Evolutionary conservation across 805 yeast genomes (phyloP), one percentile per base, ranked within the genome.

Genomic region (Saturnispora dispora): DNA sequence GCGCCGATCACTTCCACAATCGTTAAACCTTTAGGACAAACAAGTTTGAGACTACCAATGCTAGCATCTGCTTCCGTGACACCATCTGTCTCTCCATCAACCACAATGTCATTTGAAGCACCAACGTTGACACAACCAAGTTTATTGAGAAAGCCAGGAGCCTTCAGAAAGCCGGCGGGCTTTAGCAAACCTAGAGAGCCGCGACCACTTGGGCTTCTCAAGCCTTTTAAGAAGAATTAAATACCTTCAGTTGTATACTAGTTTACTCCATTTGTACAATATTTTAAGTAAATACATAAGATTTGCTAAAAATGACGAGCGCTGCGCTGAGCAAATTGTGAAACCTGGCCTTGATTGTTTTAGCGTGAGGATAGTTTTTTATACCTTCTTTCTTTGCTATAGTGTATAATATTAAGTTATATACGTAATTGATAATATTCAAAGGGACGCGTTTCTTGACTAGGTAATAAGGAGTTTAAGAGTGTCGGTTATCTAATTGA

Each of bases 141-240:
- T 15, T 48, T 47, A 10, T 57, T 65, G 22, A 51, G 67, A 33
- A 65, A 60, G 46, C 71, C 71, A 0, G 64, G 67, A 2, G 69
- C 71, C 0, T 67, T 66, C 47, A 55, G 63, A 42, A 66, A 59
- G 41, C 69, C 69, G 10, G 55, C 60, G 2, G 37, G 45, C n/a
- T 47, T 47, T 20, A 32, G 30, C 18, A 47, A 32, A 22, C n/a
- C 45, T 36, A 20, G 18, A 8, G 47, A 45, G 8, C 27, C 25
- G 0, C 36, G 37, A 7, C n/a, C 25, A 9, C 9, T 45, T 23
- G 36, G 36, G 27, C 17, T 33, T 17, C 28, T 22, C 10, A 33
- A 28, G 39, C 20, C 37, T n/a, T 15, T 28, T n/a, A 32, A 45
- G 37, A 30, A 45, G 30, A n/a, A 40, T 23, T 40, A 23, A n/a